Conservation (phyloP, 176 grass and related monocot species). For the Triticum aestivum region DNA sequence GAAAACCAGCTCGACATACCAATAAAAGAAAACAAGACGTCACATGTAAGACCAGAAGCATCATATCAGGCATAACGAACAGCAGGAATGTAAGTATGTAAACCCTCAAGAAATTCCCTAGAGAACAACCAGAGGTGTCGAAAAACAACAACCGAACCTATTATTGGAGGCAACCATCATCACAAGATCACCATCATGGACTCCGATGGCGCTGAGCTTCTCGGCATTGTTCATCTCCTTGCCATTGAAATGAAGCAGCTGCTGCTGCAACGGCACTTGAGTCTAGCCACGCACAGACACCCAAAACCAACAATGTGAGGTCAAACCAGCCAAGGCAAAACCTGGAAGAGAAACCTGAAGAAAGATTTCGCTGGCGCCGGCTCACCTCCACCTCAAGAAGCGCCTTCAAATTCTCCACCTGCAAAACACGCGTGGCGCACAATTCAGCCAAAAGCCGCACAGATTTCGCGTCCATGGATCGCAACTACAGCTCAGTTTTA, state of each 20-base stretch:
- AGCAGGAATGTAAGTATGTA: background rate
- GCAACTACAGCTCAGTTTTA: background rate
- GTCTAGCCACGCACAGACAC: conserved; percentile 50
- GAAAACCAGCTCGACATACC: background rate
- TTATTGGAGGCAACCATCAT: conserved; percentile 55
- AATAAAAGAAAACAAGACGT: background rate
- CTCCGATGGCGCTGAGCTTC: conserved; percentile 59
- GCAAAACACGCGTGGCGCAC: background rate
- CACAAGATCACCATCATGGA: conserved; percentile 80
- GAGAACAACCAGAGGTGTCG: background rate
- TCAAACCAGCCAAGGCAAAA: conserved; percentile 1
- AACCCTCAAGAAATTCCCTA: background rate
- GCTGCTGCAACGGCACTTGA: conserved; percentile 54
- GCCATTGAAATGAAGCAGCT: conserved; percentile 83
- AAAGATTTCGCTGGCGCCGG: background rate
- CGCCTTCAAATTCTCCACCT: conserved; percentile 99
- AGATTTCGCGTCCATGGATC: background rate
- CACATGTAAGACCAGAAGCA: background rate
- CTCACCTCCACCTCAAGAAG: conserved; percentile 96
- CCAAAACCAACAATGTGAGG: conserved; percentile 43
- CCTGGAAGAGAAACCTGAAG: background rate
- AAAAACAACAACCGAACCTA: conserved; percentile 35
- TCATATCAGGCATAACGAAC: background rate
- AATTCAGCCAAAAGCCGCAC: background rate
- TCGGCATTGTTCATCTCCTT: conserved; percentile 80